phyloP scores from a whole-genome alignment of 164 flowering plant genomes.

The Annona cherimola region DNA sequence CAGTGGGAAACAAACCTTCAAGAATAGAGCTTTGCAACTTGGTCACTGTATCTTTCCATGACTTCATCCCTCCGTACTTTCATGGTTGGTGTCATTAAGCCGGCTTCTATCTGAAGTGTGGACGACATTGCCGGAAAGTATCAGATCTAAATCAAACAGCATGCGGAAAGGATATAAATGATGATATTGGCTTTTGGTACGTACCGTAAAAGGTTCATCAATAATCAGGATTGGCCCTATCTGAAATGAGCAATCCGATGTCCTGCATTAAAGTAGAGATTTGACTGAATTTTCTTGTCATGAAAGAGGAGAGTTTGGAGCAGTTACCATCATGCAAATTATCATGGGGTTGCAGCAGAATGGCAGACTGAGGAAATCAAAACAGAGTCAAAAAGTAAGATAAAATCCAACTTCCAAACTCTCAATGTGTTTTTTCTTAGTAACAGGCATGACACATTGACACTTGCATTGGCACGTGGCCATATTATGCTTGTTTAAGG shows the following conservation, averaged over 20 bases:
- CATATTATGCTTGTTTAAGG: too few species aligned
- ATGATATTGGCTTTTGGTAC: neutral
- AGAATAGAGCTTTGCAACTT: slow-evolving; percentile 56
- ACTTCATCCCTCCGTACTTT: slow-evolving; percentile 77
- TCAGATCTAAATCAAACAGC: slow-evolving; percentile 1
- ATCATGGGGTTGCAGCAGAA: neutral
- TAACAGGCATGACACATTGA: neutral
- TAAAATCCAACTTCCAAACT: neutral
- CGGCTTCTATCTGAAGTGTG: slow-evolving; percentile 72
- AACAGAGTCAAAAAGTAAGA: neutral
- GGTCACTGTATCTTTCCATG: slow-evolving; percentile 41
- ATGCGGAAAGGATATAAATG: neutral
- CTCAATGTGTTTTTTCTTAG: neutral
- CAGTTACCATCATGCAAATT: neutral
- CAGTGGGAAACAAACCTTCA: slow-evolving; percentile 6
- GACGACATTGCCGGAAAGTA: neutral
- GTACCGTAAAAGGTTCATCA: slow-evolving; percentile 87
- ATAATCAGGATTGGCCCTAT: slow-evolving; percentile 76
- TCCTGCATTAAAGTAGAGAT: slow-evolving; percentile 46
- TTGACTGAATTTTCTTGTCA: neutral
- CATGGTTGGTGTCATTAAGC: slow-evolving; percentile 92
- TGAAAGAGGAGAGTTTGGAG: neutral
- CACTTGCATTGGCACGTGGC: too few species aligned
- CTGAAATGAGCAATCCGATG: slow-evolving; percentile 67
- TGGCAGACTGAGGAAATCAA: neutral